Conservation (phyloP, 495 filamentous ascomycete genomes). For the Tuber calosporum region DNA sequence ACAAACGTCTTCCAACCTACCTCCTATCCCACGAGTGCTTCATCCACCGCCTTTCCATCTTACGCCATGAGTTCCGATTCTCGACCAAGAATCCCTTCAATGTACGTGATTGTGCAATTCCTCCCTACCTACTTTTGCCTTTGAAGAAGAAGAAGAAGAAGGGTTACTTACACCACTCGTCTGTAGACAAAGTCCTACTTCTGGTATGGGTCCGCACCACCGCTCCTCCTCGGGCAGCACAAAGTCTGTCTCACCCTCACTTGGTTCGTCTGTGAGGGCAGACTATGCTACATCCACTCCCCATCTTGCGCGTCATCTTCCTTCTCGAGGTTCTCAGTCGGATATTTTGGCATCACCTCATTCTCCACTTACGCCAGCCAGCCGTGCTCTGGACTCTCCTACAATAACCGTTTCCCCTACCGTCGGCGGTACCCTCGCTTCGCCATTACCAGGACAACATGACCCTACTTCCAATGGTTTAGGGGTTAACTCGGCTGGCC, state of each 20-base stretch:
- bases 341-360: slow-evolving; percentile 37
- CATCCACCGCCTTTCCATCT: slow-evolving; percentile 29
- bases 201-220: slow-evolving; percentile 39
- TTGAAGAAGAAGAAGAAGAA: neutral
- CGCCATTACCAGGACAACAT: slow-evolving; percentile 32
- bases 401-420: slow-evolving; percentile 37
- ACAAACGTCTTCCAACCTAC: slow-evolving; percentile 36
- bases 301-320: slow-evolving; percentile 37
- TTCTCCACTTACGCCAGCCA: slow-evolving; percentile 36
- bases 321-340: slow-evolving; percentile 34
- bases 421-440: slow-evolving; percentile 26
- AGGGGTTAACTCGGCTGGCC: slow-evolving; percentile 32
- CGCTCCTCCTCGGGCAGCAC: slow-evolving; percentile 41
- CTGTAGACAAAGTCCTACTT: slow-evolving; percentile 40
- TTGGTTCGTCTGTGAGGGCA: slow-evolving; percentile 37
- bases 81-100: slow-evolving; percentile 39
- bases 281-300: slow-evolving; percentile 41
- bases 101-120: slow-evolving; percentile 34
- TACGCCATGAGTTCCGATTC: slow-evolving; percentile 37
- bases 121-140: slow-evolving; percentile 18
- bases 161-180: slow-evolving; percentile 36
- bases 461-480: slow-evolving; percentile 39
- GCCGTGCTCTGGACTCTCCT: slow-evolving; percentile 32
- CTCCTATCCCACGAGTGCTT: slow-evolving; percentile 38
- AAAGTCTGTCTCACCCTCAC: slow-evolving; percentile 42